Conservation (phyloP, 2,329 filamentous ascomycete genomes). For the Ophiocordyceps unilateralis region DNA sequence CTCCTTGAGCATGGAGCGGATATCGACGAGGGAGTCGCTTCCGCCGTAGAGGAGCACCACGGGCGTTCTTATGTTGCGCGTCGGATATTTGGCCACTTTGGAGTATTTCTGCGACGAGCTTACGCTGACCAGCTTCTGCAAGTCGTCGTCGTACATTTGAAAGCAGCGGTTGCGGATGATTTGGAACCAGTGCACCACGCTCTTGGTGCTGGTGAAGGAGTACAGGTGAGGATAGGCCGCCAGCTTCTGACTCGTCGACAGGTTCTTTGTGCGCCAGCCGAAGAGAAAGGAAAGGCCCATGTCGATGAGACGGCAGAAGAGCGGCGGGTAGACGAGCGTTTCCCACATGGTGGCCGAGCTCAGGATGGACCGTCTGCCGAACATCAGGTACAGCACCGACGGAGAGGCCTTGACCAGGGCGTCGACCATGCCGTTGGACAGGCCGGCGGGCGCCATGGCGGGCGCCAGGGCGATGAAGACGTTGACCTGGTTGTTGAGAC, state of each 20-base stretch:
- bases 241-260: slow-evolving; percentile 72
- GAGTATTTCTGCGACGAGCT: slow-evolving; percentile 67
- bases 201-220: slow-evolving; percentile 92
- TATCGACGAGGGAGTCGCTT: slow-evolving; percentile 85
- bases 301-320: slow-evolving; percentile 82
- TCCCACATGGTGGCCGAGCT: slow-evolving; percentile 96
- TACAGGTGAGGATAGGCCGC: slow-evolving; percentile 92
- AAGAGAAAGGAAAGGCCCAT: slow-evolving; percentile 69
- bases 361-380: slow-evolving; percentile 79
- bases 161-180: slow-evolving; percentile 94
- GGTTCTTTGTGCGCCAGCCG: slow-evolving; percentile 75
- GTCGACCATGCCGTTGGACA: slow-evolving; percentile 82
- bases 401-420: slow-evolving; percentile 87
- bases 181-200: slow-evolving; percentile 97
- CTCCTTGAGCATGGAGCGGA: slow-evolving; percentile 79
- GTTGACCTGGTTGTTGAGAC: slow-evolving; percentile 81
- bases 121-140: slow-evolving; percentile 58
- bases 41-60: slow-evolving; percentile 89
- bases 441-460: slow-evolving; percentile 85
- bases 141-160: slow-evolving; percentile 96
- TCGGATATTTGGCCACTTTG: slow-evolving; percentile 91
- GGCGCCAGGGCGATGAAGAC: slow-evolving; percentile 93
- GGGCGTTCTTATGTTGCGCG: slow-evolving; percentile 89
- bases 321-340: slow-evolving; percentile 80
- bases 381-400: slow-evolving; percentile 79